Percentiles rank a stretch among this genome's conserved stretches.
These are phyloP conservation scores for Quercus tomentella DNA, from an alignment of 331 rosid species.

Conservation along the genomic window DNA sequence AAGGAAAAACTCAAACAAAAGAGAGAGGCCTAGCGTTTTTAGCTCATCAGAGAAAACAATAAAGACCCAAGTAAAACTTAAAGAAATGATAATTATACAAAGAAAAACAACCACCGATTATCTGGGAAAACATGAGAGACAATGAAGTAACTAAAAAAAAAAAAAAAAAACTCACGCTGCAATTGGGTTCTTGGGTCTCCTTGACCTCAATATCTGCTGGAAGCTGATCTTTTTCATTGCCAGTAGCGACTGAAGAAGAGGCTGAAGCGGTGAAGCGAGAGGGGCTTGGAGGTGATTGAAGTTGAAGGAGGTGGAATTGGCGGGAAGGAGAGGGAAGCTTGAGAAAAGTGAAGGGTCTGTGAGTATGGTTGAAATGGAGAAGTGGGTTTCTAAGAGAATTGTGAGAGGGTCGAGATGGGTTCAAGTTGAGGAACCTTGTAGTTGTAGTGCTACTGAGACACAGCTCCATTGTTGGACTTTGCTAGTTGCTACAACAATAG, in stretches of 20 bases:
- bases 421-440: constrained; percentile 9
- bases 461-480: no score
- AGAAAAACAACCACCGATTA: background rate
- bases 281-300: background rate
- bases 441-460: no score
- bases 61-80: background rate
- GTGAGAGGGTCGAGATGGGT: constrained; percentile 22
- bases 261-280: constrained; percentile 34
- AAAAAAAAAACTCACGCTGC: constrained; percentile 44
- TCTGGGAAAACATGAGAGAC: background rate
- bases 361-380: background rate
- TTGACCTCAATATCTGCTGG: constrained; percentile 55
- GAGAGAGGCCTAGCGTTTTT: background rate
- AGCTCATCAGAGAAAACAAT: background rate
- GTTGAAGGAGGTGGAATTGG: constrained; percentile 34
- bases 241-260: constrained; percentile 45
- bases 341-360: constrained; percentile 26
- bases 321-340: constrained; percentile 35
- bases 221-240: constrained; percentile 44
- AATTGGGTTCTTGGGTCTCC: constrained; percentile 58
- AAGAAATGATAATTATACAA: background rate
- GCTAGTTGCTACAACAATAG: no score
- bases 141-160: background rate
- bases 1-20: background rate
- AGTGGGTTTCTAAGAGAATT: constrained; percentile 7